These are phyloP conservation scores for Leptographium radiaticola DNA, from an alignment of 2,329 filamentous ascomycete species.

Conservation along the genomic window DNA sequence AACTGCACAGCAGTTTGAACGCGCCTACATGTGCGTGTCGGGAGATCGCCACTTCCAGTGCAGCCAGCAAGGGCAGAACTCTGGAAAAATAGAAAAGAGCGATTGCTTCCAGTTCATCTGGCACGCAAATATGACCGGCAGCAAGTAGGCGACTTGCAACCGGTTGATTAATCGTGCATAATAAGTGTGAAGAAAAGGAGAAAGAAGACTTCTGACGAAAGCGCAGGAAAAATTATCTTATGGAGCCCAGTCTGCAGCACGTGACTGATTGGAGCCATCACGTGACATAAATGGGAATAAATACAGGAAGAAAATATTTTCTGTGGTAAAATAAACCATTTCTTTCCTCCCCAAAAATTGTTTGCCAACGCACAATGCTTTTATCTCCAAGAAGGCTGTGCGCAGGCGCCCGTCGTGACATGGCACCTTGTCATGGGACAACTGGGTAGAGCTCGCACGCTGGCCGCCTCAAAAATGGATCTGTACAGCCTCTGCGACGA, in stretches of 20 bases:
- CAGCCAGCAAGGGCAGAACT: constrained; percentile 1
- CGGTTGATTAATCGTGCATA: constrained; percentile 50
- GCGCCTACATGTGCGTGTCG: too few relatives aligned
- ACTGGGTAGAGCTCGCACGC: too few relatives aligned
- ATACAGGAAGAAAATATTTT: neutral
- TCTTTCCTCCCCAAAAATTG: too few relatives aligned
- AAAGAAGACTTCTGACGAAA: constrained; percentile 10
- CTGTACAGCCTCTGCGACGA: too few relatives aligned
- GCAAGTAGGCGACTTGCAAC: constrained; percentile 34
- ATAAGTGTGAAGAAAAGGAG: constrained; percentile 27
- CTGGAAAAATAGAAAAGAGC: constrained; percentile 1
- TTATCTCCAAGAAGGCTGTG: too few relatives aligned
- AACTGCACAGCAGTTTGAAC: neutral
- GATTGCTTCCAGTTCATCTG: constrained; percentile 27
- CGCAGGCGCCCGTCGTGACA: too few relatives aligned
- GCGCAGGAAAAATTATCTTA: constrained; percentile 2
- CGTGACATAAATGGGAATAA: neutral
- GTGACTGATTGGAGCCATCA: neutral
- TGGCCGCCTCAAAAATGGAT: too few relatives aligned
- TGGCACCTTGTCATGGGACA: too few relatives aligned
- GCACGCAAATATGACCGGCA: constrained; percentile 50
- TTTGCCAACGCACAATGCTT: too few relatives aligned
- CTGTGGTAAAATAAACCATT: too few relatives aligned
- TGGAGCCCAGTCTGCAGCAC: neutral
- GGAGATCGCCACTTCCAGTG: neutral